Percentiles rank a stretch among this genome's conserved stretches.
These are phyloP conservation scores for Microbotryum lychnidis-dioicae DNA, from an alignment of 1,284 basidiomycete species.

Conservation along the genomic window DNA sequence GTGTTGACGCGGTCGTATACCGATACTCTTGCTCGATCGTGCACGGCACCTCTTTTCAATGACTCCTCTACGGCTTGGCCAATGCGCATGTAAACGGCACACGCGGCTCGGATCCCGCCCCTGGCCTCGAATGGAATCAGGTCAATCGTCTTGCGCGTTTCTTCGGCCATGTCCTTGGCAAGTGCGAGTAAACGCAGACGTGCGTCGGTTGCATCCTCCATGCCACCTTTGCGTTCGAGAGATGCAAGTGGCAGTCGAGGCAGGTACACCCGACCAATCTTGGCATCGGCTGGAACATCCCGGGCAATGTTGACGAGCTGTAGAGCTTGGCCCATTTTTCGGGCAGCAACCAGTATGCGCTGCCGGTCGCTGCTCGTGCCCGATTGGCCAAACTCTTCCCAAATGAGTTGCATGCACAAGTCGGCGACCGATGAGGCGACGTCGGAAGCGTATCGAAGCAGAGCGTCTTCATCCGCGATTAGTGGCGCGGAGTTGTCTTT, in stretches of 20 bases:
- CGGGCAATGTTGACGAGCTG: constrained; percentile 44
- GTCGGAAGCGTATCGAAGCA: constrained; percentile 43
- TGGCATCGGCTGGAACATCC: constrained; percentile 42
- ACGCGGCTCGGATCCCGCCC: constrained; percentile 40
- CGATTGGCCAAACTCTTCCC: constrained; percentile 34
- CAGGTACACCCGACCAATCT: constrained; percentile 42
- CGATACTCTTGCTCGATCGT: constrained; percentile 34
- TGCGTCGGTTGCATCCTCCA: constrained; percentile 31
- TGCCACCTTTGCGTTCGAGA: constrained; percentile 7
- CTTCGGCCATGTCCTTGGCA: constrained; percentile 35
- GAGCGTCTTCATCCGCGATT: constrained; percentile 40
- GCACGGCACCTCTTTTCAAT: constrained; percentile 3
- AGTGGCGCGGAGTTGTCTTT: constrained; percentile 26
- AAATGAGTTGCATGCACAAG: constrained; percentile 43
- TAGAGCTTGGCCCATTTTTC: constrained; percentile 43
- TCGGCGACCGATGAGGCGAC: constrained; percentile 44
- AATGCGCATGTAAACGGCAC: constrained; percentile 41
- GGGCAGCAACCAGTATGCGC: constrained; percentile 31
- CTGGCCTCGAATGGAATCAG: constrained; percentile 38
- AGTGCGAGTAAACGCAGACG: constrained; percentile 34
- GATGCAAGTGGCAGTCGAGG: constrained; percentile 37
- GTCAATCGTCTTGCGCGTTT: constrained; percentile 35
- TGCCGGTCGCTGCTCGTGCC: background rate
- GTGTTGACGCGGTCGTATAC: constrained; percentile 31
- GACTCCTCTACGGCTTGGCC: constrained; percentile 32